A percentile compares a stretch with the other conserved stretches of the same genome.
Conservation (phyloP, 2,329 filamentous ascomycete species). For the Penicillium sp. region DNA sequence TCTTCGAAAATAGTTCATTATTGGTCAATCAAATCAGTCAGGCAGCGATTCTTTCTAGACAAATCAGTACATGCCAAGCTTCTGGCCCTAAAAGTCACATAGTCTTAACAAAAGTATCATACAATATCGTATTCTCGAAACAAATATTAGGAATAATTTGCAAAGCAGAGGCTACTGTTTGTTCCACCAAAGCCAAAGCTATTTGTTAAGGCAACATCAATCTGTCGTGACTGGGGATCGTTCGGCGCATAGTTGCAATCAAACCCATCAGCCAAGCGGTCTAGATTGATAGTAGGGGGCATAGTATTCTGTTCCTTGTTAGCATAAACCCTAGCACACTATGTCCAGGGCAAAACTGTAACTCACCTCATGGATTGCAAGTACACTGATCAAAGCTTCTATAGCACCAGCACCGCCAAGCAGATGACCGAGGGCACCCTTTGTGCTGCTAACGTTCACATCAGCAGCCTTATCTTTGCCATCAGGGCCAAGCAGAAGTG, state of each 20-base stretch:
- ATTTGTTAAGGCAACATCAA: conserved; percentile 80
- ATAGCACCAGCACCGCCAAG: conserved; percentile 88
- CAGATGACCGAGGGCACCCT: conserved; percentile 87
- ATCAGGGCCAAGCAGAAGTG: conserved; percentile 70
- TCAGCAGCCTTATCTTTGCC: conserved; percentile 61
- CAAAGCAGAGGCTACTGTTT: conserved; percentile 83
- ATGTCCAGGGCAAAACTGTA: background rate
- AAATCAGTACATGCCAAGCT: background rate
- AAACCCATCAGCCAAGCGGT: conserved; percentile 62
- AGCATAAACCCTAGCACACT: background rate
- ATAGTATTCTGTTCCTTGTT: conserved; percentile 61
- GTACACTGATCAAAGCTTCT: conserved; percentile 80
- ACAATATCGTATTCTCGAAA: conserved; percentile 3
- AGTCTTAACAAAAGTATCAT: conserved; percentile 4
- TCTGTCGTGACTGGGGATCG: conserved; percentile 64
- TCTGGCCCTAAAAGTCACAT: background rate
- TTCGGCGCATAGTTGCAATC: conserved; percentile 83
- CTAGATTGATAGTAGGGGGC: conserved; percentile 83
- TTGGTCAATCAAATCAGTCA: background rate
- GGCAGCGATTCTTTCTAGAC: background rate
- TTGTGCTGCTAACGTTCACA: conserved; percentile 87
- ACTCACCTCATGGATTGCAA: conserved; percentile 74
- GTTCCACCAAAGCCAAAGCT: conserved; percentile 98
- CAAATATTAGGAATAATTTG: conserved; percentile 21
- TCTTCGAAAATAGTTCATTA: background rate